Evolutionary conservation across 129 eudicot genomes (phyloP).

Genomic region (Smallanthus sonchifolius): DNA sequence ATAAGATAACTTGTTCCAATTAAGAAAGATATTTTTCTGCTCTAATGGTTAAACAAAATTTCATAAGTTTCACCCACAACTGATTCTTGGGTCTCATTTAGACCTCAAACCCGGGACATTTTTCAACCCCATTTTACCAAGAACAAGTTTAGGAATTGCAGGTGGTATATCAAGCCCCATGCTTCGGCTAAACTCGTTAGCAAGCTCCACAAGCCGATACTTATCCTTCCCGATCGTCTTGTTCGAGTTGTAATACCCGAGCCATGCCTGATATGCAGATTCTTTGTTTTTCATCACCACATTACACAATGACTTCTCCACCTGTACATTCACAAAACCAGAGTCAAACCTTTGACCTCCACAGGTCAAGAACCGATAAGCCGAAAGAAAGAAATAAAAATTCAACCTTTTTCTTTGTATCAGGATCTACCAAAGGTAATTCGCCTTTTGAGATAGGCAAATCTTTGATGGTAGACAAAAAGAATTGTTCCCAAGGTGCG

Average conservation of each 20-base stretch:
- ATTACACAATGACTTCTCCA: slow-evolving; percentile 63
- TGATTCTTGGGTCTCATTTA: slow-evolving; percentile 24
- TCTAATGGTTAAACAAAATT: slow-evolving; percentile 9
- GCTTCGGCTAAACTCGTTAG: slow-evolving; percentile 81
- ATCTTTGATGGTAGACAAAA: slow-evolving; percentile 60
- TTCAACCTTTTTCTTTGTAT: slow-evolving; percentile 59
- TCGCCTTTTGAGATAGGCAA: slow-evolving; percentile 64
- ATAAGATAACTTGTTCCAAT: not conserved
- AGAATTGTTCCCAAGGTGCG: slow-evolving; percentile 93
- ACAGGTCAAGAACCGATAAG: not conserved
- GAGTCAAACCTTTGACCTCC: slow-evolving; percentile 3
- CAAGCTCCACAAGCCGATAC: slow-evolving; percentile 76
- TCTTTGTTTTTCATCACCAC: slow-evolving; percentile 90
- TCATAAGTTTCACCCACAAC: not conserved
- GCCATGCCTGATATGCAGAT: slow-evolving; percentile 98
- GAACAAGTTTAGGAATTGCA: slow-evolving; percentile 64
- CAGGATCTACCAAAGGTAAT: slow-evolving; percentile 60
- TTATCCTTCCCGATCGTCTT: slow-evolving; percentile 66
- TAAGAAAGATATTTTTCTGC: not conserved
- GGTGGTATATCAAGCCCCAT: slow-evolving; percentile 96
- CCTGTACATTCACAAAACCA: slow-evolving; percentile 40
- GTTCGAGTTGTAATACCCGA: slow-evolving; percentile 86
- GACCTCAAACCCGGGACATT: slow-evolving; percentile 85
- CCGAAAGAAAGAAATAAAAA: not conserved
- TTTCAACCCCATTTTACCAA: slow-evolving; percentile 89